Percentiles rank a stretch among this genome's conserved stretches.
These are phyloP conservation scores for Amphibolis antarctica DNA, from an alignment of 106 monocot species.

Conservation along the genomic window DNA sequence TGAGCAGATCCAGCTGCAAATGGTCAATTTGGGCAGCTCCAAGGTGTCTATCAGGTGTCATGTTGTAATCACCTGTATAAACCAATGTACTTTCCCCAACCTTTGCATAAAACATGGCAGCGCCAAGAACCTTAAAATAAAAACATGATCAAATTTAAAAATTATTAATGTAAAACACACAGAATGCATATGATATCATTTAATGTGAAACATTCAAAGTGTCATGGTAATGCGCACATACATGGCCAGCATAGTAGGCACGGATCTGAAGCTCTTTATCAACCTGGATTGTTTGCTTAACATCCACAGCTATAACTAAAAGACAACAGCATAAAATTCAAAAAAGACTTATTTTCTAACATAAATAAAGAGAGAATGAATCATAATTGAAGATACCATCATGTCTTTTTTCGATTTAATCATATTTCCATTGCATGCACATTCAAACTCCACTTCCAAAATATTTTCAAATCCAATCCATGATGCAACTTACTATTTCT, in stretches of 20 bases:
- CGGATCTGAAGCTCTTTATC: constrained; percentile 75
- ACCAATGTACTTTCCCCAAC: constrained; percentile 56
- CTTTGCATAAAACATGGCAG: constrained; percentile 93
- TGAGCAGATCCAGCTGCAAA: constrained; percentile 67
- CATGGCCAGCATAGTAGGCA: constrained; percentile 98
- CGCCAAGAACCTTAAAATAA: constrained; percentile 69
- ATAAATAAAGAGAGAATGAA: too few species aligned
- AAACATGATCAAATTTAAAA: background rate
- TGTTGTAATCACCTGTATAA: constrained; percentile 96
- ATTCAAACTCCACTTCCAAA: too few species aligned
- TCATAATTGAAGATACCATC: too few species aligned
- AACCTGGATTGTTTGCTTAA: constrained; percentile 88
- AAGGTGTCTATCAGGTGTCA: constrained; percentile 98
- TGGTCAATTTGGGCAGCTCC: constrained; percentile 95
- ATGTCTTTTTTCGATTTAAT: too few species aligned
- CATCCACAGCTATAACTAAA: constrained; percentile 66
- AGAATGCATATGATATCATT: too few species aligned
- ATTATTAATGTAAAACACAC: background rate
- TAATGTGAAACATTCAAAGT: too few species aligned
- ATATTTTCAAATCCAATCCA: too few species aligned
- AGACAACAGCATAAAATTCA: background rate
- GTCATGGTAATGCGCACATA: constrained; percentile 14
- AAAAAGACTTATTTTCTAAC: background rate
- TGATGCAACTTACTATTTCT: too few species aligned
- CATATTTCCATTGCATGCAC: too few species aligned